Base-by-base conservation (phyloP, 1,139 yeast species). In the Blastobotrys ciferrii region DNA sequence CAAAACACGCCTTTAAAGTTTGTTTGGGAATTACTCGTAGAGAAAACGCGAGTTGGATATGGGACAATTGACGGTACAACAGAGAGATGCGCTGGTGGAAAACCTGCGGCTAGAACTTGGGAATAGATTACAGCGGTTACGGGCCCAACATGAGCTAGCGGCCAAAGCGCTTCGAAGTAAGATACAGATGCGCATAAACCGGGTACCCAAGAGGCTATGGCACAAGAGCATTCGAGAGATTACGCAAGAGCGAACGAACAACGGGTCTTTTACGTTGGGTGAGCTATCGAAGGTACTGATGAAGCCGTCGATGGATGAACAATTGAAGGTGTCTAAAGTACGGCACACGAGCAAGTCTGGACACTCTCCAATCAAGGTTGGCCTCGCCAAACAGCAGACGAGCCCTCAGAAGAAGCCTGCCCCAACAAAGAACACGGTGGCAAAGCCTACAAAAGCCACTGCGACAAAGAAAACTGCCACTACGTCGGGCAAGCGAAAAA, bases 151-250 rank as follows among this genome's bases (percentile, higher is more conserved):
- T 31, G 64, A 64, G 23, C 58, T 61, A 14, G 61, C 68, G 18
- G 61, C 70, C 4, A 53, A 53, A 12, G 71, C 72, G 17, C 57
- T 73, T 12, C 63, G 65, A 17, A 53, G 62, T 14, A 68, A 70
- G 49, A 59, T 74, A 6, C 63, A 65, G 28, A 65, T 66, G 55
- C 57, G 77, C 46, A 54, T 70, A 6, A 72, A 70, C 55, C 62
- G 73, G 37, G 68, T 74, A 6, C 70, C 75, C 2, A 63, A 74
- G 41, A 63, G 66, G 44, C 62, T 71, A 33, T 73, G 77, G 77
- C 69, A 69, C 54, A 64, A 66, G 44, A 72, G 72, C 45, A 54
- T 73, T 20, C 57, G 62, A 6, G 68, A 72, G 48, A 49, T 62
- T 11, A 50, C 48, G 15, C 49, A 54, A 3, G 57, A 58, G 33